Base-by-base conservation (phyloP, 768 basidiomycete species). In the Agaricus sinodeliciosus region DNA sequence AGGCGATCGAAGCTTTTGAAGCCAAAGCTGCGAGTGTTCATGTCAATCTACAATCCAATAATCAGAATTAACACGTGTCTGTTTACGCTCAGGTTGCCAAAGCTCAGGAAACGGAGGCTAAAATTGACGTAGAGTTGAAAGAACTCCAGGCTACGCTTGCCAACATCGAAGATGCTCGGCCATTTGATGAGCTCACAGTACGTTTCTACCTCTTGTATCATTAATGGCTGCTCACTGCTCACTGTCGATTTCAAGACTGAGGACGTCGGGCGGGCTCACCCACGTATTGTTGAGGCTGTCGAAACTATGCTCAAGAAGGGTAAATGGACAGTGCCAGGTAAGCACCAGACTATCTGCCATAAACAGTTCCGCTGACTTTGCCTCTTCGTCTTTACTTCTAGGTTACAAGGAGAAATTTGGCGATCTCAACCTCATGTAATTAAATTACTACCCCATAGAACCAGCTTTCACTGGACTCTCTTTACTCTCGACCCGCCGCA, bases 321-420 rank as follows among this genome's bases (percentile, higher is more conserved):
- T 71, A 96, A 97, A 76, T 96, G 92, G 87, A 92, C 87, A 63
- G 94, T 97, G 54, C 95, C 95, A 63, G 94, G 94, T 86, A 66
- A 49, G 76, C 63, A 28, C 13, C 7, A 4, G 28, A 27, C 34
- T 43, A 31, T 44, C 12, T 16, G 51, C 8, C 18, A 42, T 45
- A 4, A 22, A 34, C 3, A 18, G n/a, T 27, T 37, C 44, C 28
- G 5, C 36, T 55, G 44, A 22, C 37, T 16, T 48, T 19, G 22
- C 35, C 49, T 34, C 27, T 3, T 2, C 31, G 7, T 4, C 31
- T 19, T 27, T 19, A 19, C 37, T 9, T 40, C 31, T 61, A 88
- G 86, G 88, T 35, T 90, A 90, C 82, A 85, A 90, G 78, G 93
- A 95, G 81, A 94, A 94, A 76, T 95, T 94, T 68, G 93, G 93